Evolutionary conservation across 192 early-diverging fungal genomes (phyloP), one percentile per base, ranked within the genome.

Genomic region (Obelidium mucronatum): DNA sequence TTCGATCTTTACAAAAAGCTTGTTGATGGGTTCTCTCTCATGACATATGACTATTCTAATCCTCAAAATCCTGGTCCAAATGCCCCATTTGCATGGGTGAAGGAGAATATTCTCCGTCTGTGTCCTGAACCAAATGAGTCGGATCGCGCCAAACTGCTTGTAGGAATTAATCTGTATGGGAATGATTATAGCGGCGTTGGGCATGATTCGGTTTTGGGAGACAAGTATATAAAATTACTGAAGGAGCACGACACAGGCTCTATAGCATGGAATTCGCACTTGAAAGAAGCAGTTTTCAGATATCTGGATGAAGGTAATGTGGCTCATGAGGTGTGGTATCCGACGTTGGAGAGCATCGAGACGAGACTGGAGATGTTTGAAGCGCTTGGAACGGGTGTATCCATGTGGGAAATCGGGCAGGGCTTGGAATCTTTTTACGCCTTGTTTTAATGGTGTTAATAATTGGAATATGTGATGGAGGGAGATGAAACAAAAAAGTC

Each of bases 361-460:
- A 53, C 24, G 48, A 40, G 78, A 48, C 24, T 79, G 17, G 51
- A 54, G n/a, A 11, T 56, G 26, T 26, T 60, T 5, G 36, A 70
- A 26, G 65, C 76, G 54, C 40, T 79, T 13, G 78, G 78, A 5
- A 33, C 40, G 8, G 73, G 78, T 1, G 44, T 79, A 5, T 56
- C 48, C 33, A 37, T 79, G 2, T 79, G 78, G 78, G 78, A 79
- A 42, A 34, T 79, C 68, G 78, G 78, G 17, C 78, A 79, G 42
- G 78, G 78, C 13, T 56, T 79, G 33, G 78, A 79, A 56, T 79
- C 66, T 55, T 79, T 74, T 74, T 78, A 78, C 37, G 67, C 69
- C 33, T 24, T 67, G 73, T 66, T 75, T 37, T 75, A 55, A n/a
- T n/a, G n/a, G n/a, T n/a, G n/a, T n/a, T n/a, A n/a, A n/a, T n/a